Conservation (phyloP, 2,329 filamentous ascomycete species). For the Hysterium pulicare region DNA sequence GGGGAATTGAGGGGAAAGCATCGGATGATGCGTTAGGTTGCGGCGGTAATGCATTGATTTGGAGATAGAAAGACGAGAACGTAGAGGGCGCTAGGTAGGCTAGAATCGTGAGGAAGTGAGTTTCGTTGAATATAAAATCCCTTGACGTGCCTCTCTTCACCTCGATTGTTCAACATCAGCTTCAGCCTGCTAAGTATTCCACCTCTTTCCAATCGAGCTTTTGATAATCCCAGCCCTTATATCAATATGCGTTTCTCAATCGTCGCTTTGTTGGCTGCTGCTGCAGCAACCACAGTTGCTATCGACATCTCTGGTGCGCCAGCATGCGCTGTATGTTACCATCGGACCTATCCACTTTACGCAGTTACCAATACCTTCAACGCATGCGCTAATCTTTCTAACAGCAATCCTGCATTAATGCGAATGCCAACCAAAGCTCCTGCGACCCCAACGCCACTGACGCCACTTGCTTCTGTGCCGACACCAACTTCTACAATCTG, state of each 20-base stretch:
- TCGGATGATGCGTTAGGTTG: too few relatives aligned
- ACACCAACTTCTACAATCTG: constrained; percentile 9
- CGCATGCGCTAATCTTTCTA: neutral
- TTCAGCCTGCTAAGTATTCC: too few relatives aligned
- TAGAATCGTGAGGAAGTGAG: too few relatives aligned
- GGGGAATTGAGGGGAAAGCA: too few relatives aligned
- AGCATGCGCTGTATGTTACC: constrained; percentile 9
- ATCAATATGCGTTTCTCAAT: constrained; percentile 13
- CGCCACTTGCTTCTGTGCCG: constrained; percentile 12
- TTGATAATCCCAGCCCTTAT: too few relatives aligned
- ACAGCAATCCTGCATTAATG: constrained; percentile 10
- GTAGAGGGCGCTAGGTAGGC: too few relatives aligned
- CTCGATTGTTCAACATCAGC: too few relatives aligned
- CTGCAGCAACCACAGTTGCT: constrained; percentile 5
- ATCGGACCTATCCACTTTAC: neutral
- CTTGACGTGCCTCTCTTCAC: too few relatives aligned
- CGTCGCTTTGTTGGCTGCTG: constrained; percentile 5
- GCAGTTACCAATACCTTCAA: neutral
- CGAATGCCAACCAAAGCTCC: constrained; percentile 4
- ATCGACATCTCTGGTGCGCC: constrained; percentile 12
- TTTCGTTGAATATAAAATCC: too few relatives aligned
- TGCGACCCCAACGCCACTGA: constrained; percentile 9
- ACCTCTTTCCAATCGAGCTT: too few relatives aligned
- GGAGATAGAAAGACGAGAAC: too few relatives aligned
- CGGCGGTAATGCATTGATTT: too few relatives aligned